Base-by-base conservation (phyloP, 495 filamentous ascomycete genomes). In the Viridothelium virens region DNA sequence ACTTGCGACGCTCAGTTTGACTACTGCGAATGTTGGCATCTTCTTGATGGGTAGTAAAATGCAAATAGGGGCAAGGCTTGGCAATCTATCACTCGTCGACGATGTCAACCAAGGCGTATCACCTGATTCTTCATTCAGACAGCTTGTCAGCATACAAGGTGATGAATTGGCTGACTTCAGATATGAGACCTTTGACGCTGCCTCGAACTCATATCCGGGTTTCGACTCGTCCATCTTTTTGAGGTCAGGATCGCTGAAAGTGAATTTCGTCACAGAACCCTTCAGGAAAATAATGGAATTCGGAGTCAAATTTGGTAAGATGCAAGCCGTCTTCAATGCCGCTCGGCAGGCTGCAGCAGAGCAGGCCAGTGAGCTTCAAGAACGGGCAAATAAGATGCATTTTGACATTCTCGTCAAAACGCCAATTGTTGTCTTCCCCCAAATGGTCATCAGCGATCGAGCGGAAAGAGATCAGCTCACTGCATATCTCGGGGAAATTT, bases 281-380 rank as follows among this genome's bases (percentile, higher is more conserved):
- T 97, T 96, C 79, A 89, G 95, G 50, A 97, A 97, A 77, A 98
- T 98, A 67, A 90, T 97, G 77, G 90, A 96, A 72, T 98, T 97
- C 77, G 80, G 92, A 38, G 90, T 98, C 71, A 98, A 98, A 70
- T 98, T 98, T 72, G 94, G 94, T 66, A 96, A 96, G 77, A 98
- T 98, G 94, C 94, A 97, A 76, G 92, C 94, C 33, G 92, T 98
- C 61, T 97, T 96, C 82, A 97, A 98, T 74, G 93, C 94, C 25
- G 94, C 94, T 31, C 86, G 95, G 34, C 91, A 92, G 76, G 94
- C 94, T 63, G 94, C 94, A n/a, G 90, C 92, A 34, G 92, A 89
- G 67, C 92, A 96, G 75, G 94, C 94, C 6, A 95, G 84, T 62
- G 91, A 97, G 74, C 82, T 98, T 11, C 93, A 97, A 71, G 87